A percentile compares a stretch with the other conserved stretches of the same genome.
These are phyloP conservation scores for Thymus mandschuricus DNA, from an alignment of 257 asterid genomes.

Conservation along the genomic window DNA sequence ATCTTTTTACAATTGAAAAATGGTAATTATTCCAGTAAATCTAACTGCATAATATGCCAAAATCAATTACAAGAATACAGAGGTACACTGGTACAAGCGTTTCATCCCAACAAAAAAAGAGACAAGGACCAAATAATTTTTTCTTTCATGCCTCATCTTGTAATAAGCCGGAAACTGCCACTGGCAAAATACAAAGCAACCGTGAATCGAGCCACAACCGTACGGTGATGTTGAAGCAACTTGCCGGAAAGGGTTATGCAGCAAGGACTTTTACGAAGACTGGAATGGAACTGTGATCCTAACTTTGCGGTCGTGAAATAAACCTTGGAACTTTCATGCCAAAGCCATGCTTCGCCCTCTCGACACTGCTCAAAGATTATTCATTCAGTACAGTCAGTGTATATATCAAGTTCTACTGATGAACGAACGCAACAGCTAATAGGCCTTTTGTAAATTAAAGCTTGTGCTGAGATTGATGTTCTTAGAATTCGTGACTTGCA, in stretches of 20 bases:
- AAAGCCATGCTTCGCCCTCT: slow-evolving; percentile 75
- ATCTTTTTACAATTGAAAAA: slow-evolving; percentile 19
- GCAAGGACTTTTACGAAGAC: background rate
- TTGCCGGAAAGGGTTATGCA: background rate
- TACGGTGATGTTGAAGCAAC: background rate
- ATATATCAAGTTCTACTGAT: background rate
- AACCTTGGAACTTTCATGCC: slow-evolving; percentile 86
- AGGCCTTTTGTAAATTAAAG: background rate
- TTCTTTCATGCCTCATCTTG: no score
- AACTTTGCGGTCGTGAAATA: slow-evolving; percentile 42
- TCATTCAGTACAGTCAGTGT: background rate
- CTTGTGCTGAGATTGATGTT: background rate
- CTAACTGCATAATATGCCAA: background rate
- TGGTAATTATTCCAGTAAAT: background rate
- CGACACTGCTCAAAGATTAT: slow-evolving; percentile 63
- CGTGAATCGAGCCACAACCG: background rate
- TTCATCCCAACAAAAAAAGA: slow-evolving; percentile 2
- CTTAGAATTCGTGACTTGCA: background rate
- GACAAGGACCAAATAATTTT: background rate
- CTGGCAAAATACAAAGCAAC: background rate
- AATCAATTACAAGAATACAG: background rate
- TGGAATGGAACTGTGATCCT: slow-evolving; percentile 24
- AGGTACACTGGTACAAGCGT: no score
- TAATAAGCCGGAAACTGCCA: background rate
- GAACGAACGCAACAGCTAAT: background rate